These are phyloP conservation scores for Thecaphora thlaspeos DNA, from an alignment of 1,284 basidiomycete species.

Conservation along the genomic window DNA sequence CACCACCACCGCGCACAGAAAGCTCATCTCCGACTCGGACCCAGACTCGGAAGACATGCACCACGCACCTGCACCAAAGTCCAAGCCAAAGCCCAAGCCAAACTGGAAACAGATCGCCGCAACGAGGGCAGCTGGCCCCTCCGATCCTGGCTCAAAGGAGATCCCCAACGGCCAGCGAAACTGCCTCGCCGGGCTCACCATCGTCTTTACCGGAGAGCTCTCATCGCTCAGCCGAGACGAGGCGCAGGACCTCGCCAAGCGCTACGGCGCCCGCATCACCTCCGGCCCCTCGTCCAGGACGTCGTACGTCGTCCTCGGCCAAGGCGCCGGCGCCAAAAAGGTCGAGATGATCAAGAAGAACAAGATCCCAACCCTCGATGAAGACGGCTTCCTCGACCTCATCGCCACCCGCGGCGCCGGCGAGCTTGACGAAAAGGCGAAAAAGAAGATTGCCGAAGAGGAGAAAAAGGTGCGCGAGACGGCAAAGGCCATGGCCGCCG, in stretches of 20 bases:
- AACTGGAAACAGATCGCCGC: slow-evolving; percentile 58
- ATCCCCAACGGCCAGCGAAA: slow-evolving; percentile 77
- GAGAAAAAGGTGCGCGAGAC: slow-evolving; percentile 61
- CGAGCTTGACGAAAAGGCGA: slow-evolving; percentile 72
- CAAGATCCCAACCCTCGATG: slow-evolving; percentile 71
- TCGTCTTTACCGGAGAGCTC: slow-evolving; percentile 89
- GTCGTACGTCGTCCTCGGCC: slow-evolving; percentile 82
- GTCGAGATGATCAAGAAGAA: slow-evolving; percentile 78
- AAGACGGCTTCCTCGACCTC: slow-evolving; percentile 83
- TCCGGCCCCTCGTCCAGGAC: slow-evolving; percentile 86
- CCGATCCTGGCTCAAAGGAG: slow-evolving; percentile 74
- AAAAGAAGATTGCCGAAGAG: slow-evolving; percentile 80
- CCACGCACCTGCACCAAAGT: neutral
- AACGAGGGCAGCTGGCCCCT: slow-evolving; percentile 68
- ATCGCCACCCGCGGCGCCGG: slow-evolving; percentile 43
- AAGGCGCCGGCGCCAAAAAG: slow-evolving; percentile 83
- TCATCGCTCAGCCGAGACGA: slow-evolving; percentile 84
- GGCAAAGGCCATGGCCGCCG: slow-evolving; percentile 40
- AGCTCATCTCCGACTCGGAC: neutral
- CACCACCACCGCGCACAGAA: neutral
- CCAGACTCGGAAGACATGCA: neutral
- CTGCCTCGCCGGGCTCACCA: slow-evolving; percentile 79
- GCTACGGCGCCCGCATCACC: slow-evolving; percentile 75
- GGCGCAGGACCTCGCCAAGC: slow-evolving; percentile 81
- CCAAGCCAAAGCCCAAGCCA: slow-evolving; percentile 10